A percentile compares a stretch with the other conserved stretches of the same genome.
Conservation (phyloP, 495 filamentous ascomycete species). For the Filosporella fistucella region DNA sequence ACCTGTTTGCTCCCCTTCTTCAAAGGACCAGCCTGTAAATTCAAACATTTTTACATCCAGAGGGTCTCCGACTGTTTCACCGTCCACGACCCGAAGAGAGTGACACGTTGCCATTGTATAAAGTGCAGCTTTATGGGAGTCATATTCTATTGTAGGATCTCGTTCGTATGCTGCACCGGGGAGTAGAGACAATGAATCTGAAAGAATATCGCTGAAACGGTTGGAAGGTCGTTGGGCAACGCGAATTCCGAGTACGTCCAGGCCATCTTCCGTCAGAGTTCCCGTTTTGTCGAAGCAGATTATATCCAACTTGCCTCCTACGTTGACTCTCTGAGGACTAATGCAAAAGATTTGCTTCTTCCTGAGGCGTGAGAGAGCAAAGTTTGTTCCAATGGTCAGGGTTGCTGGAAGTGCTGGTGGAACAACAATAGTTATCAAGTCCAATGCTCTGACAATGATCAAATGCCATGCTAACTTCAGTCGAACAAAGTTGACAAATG, state of each 20-base stretch:
- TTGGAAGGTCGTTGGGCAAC: conserved; percentile 61
- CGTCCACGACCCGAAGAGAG: conserved; percentile 80
- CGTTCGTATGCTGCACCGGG: conserved; percentile 47
- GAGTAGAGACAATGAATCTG: conserved; percentile 46
- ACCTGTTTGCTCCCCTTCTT: conserved; percentile 69
- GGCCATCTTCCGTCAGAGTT: conserved; percentile 92
- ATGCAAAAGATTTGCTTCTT: conserved; percentile 93
- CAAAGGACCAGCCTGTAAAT: conserved; percentile 89
- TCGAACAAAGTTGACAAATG: conserved; percentile 87
- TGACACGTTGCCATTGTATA: conserved; percentile 99
- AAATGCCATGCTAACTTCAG: conserved; percentile 79
- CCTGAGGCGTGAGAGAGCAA: conserved; percentile 83
- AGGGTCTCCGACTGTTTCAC: conserved; percentile 87
- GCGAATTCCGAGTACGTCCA: conserved; percentile 88
- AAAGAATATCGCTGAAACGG: conserved; percentile 43
- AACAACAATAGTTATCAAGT: conserved; percentile 97
- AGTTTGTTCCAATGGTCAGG: conserved; percentile 92
- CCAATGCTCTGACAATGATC: conserved; percentile 86
- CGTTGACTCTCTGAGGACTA: conserved; percentile 92
- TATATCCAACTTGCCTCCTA: conserved; percentile 91
- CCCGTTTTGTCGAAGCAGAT: conserved; percentile 99
- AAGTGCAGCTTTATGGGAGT: conserved; percentile 64
- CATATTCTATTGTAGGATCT: conserved; percentile 53
- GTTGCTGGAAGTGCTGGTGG: conserved; percentile 97
- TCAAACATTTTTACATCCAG: conserved; percentile 99